phyloP scores from a whole-genome alignment of 345 rosid genomes.

The Syzygium jambos region DNA sequence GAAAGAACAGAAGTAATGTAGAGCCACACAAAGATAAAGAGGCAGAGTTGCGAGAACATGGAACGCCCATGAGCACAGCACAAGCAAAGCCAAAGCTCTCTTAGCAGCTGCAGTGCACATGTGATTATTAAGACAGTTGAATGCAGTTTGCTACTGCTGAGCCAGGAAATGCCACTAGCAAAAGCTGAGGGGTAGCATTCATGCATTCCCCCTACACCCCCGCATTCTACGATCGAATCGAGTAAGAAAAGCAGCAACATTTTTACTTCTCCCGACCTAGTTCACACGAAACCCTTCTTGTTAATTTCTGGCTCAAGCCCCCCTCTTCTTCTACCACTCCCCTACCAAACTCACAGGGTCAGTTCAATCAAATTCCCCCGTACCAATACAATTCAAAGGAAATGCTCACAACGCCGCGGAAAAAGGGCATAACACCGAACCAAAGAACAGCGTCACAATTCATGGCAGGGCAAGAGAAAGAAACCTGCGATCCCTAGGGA shows the following conservation, averaged over 20 bases:
- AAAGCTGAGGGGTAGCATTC: neutral
- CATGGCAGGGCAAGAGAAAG: neutral
- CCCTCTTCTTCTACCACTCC: neutral
- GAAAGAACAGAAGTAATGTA: neutral
- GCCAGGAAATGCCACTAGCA: neutral
- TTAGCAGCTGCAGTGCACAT: neutral
- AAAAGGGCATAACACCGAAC: neutral
- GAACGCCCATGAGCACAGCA: neutral
- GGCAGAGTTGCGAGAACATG: neutral
- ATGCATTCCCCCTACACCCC: neutral
- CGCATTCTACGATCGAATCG: neutral
- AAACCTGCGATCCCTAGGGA: slow-evolving; percentile 59
- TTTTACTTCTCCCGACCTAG: neutral
- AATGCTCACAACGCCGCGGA: neutral
- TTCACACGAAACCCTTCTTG: neutral
- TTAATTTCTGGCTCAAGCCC: neutral
- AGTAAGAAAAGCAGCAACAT: neutral
- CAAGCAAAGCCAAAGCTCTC: neutral
- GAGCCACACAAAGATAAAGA: neutral
- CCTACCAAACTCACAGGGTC: neutral
- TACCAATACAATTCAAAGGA: neutral
- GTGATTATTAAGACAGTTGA: neutral
- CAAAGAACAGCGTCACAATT: neutral
- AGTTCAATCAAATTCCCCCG: neutral
- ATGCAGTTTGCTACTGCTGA: neutral